A percentile compares a stretch with the other conserved stretches of the same genome.
These are phyloP conservation scores for Penicillium riverlandense DNA, from an alignment of 495 filamentous ascomycete genomes.

Conservation along the genomic window DNA sequence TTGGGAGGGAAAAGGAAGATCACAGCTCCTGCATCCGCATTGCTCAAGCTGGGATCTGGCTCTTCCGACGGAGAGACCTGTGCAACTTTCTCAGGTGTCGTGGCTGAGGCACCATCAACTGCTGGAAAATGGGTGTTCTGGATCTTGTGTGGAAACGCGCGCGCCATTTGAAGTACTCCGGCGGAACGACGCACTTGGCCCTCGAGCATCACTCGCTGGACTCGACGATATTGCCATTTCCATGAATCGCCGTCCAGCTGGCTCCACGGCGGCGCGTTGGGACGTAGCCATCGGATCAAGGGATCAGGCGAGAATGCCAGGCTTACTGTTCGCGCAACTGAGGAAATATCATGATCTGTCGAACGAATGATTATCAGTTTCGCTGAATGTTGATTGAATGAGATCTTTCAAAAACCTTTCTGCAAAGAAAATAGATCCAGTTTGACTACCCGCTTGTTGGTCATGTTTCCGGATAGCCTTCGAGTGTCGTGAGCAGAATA, in stretches of 20 bases:
- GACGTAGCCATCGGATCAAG: slow-evolving; percentile 23
- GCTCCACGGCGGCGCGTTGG: slow-evolving; percentile 14
- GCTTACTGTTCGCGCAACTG: slow-evolving; percentile 15
- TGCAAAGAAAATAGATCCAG: slow-evolving; percentile 4
- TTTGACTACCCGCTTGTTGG: not conserved
- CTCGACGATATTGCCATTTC: slow-evolving; percentile 22
- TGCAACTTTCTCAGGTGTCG: not conserved
- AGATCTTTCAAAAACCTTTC: not conserved
- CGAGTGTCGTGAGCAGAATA: too few species aligned
- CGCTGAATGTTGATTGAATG: too few species aligned
- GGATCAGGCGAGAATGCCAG: slow-evolving; percentile 23
- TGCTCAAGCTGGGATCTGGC: not conserved
- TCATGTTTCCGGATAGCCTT: too few species aligned
- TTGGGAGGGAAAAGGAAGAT: slow-evolving; percentile 18
- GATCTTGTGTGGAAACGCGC: slow-evolving; percentile 1
- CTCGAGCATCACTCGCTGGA: slow-evolving; percentile 14
- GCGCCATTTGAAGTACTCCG: slow-evolving; percentile 4
- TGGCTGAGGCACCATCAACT: not conserved
- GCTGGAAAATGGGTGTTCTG: not conserved
- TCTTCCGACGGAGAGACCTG: not conserved
- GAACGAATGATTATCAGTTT: not conserved
- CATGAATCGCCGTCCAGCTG: not conserved
- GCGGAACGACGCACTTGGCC: slow-evolving; percentile 16
- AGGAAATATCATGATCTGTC: slow-evolving; percentile 8
- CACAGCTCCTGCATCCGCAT: slow-evolving; percentile 13